phyloP scores from a whole-genome alignment of 768 basidiomycete genomes.

The Trametes gibbosa region DNA sequence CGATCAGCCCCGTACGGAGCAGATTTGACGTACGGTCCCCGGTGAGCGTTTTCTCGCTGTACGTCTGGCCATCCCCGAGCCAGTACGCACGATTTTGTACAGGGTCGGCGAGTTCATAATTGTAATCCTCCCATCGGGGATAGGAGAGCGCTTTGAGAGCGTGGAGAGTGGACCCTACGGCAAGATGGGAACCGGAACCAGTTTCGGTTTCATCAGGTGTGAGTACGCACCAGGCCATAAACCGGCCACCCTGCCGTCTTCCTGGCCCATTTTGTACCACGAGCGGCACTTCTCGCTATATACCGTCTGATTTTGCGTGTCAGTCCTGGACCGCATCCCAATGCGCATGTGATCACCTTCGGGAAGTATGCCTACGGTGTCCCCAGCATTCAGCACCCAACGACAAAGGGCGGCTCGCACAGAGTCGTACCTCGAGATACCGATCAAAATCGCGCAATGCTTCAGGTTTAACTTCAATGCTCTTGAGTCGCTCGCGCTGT shows the following conservation, averaged over 20 bases:
- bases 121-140: slow-evolving; percentile 64
- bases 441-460: slow-evolving; percentile 63
- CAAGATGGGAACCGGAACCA: background rate
- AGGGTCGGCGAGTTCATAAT: slow-evolving; percentile 45
- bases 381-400: background rate
- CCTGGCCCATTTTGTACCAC: slow-evolving; percentile 60
- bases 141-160: slow-evolving; percentile 44
- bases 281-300: slow-evolving; percentile 55
- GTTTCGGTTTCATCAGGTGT: too few species aligned
- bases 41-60: slow-evolving; percentile 41
- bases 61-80: slow-evolving; percentile 57
- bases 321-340: background rate
- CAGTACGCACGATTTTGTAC: slow-evolving; percentile 51
- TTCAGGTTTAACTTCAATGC: slow-evolving; percentile 55
- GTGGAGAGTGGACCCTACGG: slow-evolving; percentile 46
- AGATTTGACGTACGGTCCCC: slow-evolving; percentile 26
- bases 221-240: slow-evolving; percentile 52
- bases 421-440: slow-evolving; percentile 47
- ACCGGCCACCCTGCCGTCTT: slow-evolving; percentile 53
- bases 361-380: slow-evolving; percentile 44
- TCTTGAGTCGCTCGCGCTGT: slow-evolving; percentile 60
- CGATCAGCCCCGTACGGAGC: background rate
- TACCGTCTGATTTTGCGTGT: slow-evolving; percentile 41
- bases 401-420: background rate
- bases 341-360: slow-evolving; percentile 30